Percentiles rank a stretch among this genome's conserved stretches.
These are phyloP conservation scores for Cryphonectria nitschkei DNA, from an alignment of 2,329 filamentous ascomycete genomes.

Conservation along the genomic window DNA sequence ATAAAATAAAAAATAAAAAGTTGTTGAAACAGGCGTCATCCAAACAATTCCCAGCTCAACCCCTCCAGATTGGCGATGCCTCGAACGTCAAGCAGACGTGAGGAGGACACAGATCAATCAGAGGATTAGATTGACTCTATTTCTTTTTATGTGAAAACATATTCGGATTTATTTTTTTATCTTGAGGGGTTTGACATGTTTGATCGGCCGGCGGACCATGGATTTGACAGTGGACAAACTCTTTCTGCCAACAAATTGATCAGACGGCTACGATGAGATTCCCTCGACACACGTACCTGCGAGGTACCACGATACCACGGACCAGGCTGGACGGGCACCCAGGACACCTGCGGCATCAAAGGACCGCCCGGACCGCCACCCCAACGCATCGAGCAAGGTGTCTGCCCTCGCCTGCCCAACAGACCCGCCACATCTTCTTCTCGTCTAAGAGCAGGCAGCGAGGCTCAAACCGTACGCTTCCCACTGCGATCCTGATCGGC, in stretches of 20 bases:
- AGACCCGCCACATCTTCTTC: slow-evolving; percentile 29
- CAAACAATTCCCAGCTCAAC: neutral
- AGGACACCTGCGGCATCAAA: neutral
- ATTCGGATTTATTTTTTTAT: neutral
- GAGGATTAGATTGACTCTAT: neutral
- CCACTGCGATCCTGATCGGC: slow-evolving; percentile 39
- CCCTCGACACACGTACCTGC: neutral
- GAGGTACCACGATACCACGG: neutral
- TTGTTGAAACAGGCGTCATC: neutral
- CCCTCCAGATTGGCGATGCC: neutral
- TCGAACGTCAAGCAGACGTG: slow-evolving; percentile 11
- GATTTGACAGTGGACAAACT: neutral
- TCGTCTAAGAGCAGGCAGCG: slow-evolving; percentile 22
- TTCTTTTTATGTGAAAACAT: neutral
- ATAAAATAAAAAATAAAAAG: neutral
- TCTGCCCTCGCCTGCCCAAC: slow-evolving; percentile 1
- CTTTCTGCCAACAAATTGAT: neutral
- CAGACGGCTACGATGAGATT: slow-evolving; percentile 3
- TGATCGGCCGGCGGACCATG: neutral
- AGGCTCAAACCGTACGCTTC: slow-evolving; percentile 30
- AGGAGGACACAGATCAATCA: neutral
- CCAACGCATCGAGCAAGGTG: neutral
- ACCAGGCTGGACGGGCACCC: neutral
- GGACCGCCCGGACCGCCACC: neutral
- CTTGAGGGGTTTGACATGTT: neutral